phyloP scores from a whole-genome alignment of 2,329 filamentous ascomycete species.

The Incumbomyces lentus region DNA sequence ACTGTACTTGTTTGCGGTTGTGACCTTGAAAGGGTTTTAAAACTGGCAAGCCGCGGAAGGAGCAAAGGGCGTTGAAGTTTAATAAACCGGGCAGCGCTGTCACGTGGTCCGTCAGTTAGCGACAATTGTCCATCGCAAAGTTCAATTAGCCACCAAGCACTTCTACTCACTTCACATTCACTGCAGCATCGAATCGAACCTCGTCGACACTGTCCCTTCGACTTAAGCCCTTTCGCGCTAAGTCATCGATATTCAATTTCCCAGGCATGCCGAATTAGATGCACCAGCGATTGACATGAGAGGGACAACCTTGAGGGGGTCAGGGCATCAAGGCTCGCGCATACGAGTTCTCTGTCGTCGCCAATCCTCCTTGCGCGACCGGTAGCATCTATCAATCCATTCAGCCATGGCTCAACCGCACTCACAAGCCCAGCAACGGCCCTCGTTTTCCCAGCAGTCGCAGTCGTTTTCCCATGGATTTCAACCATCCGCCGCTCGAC shows the following conservation, averaged over 20 bases:
- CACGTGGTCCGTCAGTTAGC: too few species aligned
- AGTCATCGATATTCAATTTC: neutral
- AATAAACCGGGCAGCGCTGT: too few species aligned
- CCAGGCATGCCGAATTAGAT: constrained; percentile 2
- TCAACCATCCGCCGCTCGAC: constrained; percentile 12
- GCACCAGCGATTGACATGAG: constrained; percentile 12
- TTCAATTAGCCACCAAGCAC: too few species aligned
- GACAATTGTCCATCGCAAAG: too few species aligned
- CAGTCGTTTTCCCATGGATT: constrained; percentile 15
- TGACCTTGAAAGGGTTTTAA: too few species aligned
- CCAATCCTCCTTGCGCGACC: neutral
- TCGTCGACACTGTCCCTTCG: too few species aligned
- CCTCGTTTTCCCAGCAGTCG: constrained; percentile 14
- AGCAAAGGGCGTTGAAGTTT: too few species aligned
- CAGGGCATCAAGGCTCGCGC: constrained; percentile 17
- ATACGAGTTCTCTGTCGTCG: constrained; percentile 6
- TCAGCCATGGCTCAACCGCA: constrained; percentile 13
- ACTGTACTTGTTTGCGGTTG: too few species aligned
- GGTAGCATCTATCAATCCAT: constrained; percentile 5
- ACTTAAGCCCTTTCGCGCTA: too few species aligned
- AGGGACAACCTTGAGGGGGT: constrained; percentile 7
- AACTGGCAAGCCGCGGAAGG: too few species aligned
- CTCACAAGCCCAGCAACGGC: constrained; percentile 13
- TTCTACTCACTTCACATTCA: too few species aligned
- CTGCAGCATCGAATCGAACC: neutral